Conservation (phyloP, 78 protist species). For the Protostelium mycophagum region DNA sequence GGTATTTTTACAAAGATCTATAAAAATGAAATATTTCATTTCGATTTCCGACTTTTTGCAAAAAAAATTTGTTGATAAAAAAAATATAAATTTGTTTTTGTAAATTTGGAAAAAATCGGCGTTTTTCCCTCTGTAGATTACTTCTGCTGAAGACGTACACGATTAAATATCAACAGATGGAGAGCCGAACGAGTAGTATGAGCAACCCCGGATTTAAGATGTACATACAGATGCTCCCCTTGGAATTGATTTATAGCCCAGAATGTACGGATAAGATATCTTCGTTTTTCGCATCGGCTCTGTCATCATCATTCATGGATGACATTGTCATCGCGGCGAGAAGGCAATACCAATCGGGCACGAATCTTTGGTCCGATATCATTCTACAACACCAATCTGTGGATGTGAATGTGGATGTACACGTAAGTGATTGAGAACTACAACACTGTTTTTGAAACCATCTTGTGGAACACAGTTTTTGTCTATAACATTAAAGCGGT, state of each 20-base stretch:
- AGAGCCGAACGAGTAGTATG: not conserved
- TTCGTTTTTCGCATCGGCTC: not conserved
- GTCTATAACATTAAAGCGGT: too few species aligned
- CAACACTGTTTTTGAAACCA: too few species aligned
- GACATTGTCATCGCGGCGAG: not conserved
- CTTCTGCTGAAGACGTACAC: too few species aligned
- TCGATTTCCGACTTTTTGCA: too few species aligned
- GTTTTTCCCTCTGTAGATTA: too few species aligned
- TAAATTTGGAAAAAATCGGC: too few species aligned
- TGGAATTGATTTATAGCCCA: not conserved
- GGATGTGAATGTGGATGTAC: not conserved
- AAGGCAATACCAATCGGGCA: not conserved
- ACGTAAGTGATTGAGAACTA: not conserved
- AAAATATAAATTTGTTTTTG: too few species aligned
- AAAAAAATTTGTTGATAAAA: too few species aligned
- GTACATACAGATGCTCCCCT: not conserved
- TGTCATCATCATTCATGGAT: not conserved
- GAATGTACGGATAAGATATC: not conserved
- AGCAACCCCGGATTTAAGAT: not conserved
- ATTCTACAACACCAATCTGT: not conserved
- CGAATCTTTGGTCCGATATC: not conserved
- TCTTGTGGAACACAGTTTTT: too few species aligned
- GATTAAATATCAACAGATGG: too few species aligned
- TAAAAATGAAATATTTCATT: too few species aligned
- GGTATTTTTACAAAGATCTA: too few species aligned